These are phyloP conservation scores for Anaeramoeba flamelloides DNA, from an alignment of 78 protist genomes.

Conservation along the genomic window DNA sequence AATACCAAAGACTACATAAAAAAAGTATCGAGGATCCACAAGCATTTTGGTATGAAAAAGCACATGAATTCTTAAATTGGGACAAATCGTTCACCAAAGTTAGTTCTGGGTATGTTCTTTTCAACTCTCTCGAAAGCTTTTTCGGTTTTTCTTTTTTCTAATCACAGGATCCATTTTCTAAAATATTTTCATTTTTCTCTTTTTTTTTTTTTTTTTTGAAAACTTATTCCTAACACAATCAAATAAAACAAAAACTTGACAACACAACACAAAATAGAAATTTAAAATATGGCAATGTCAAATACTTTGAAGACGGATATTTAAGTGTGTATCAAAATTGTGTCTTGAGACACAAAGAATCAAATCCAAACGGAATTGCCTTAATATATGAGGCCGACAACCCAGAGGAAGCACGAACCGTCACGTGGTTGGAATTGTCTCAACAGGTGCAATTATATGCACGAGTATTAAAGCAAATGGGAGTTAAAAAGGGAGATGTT, in stretches of 20 bases:
- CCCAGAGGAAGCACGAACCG: background rate
- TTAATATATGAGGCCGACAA: slow-evolving; percentile 43
- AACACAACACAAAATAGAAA: background rate
- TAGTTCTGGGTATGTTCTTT: background rate
- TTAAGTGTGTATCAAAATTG: slow-evolving; percentile 58
- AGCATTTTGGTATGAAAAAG: background rate
- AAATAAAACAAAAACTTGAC: background rate
- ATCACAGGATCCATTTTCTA: too few species aligned
- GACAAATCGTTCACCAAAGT: background rate
- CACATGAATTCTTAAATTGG: background rate
- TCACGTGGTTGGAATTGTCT: slow-evolving; percentile 29
- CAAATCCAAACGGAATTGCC: slow-evolving; percentile 47
- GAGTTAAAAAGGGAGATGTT: slow-evolving; percentile 63
- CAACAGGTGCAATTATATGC: slow-evolving; percentile 43
- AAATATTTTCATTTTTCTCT: too few species aligned
- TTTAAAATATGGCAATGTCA: slow-evolving; percentile 39
- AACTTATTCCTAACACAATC: too few species aligned
- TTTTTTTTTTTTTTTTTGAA: too few species aligned
- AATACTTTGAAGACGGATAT: slow-evolving; percentile 62
- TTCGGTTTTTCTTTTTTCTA: too few species aligned
- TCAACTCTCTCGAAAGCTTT: too few species aligned
- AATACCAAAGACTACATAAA: background rate
- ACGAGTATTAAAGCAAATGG: slow-evolving; percentile 43
- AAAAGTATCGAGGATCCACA: background rate
- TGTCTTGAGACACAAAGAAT: slow-evolving; percentile 51